These are phyloP conservation scores for Plasmodium vivax DNA, from an alignment of 169 alveolate species.

Conservation along the genomic window DNA sequence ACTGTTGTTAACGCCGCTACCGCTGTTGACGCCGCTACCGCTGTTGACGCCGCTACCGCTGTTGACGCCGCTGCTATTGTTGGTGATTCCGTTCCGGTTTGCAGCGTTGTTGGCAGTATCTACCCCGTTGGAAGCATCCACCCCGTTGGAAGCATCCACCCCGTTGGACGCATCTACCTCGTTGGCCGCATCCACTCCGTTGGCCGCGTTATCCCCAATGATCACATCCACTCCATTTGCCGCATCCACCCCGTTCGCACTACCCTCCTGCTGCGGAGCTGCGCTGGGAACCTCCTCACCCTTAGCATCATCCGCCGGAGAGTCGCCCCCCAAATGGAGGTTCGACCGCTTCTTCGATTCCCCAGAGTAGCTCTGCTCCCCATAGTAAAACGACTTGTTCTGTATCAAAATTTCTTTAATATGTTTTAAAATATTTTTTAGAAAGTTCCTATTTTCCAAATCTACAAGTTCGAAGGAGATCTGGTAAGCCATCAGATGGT, in stretches of 20 bases:
- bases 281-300: not conserved
- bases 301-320: not conserved
- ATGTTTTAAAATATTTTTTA: slow-evolving; percentile 80
- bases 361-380: slow-evolving; percentile 16
- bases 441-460: slow-evolving; percentile 91
- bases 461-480: slow-evolving; percentile 94
- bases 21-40: too few species aligned
- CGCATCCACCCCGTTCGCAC: too few species aligned
- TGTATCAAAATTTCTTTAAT: slow-evolving; percentile 39
- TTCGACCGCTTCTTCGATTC: not conserved
- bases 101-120: too few species aligned
- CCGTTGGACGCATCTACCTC: too few species aligned
- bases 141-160: too few species aligned
- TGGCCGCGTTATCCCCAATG: not conserved
- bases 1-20: too few species aligned
- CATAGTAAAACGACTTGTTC: slow-evolving; percentile 18
- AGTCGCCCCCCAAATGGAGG: not conserved
- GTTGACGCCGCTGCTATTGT: too few species aligned
- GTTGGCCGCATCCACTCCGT: not conserved
- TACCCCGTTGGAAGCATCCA: too few species aligned
- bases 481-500: slow-evolving; percentile 91
- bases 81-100: too few species aligned
- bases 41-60: too few species aligned
- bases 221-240: too few species aligned
- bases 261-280: not conserved